Base-by-base conservation (phyloP, 148 eudicot species). In the Fagopyrum tataricum region DNA sequence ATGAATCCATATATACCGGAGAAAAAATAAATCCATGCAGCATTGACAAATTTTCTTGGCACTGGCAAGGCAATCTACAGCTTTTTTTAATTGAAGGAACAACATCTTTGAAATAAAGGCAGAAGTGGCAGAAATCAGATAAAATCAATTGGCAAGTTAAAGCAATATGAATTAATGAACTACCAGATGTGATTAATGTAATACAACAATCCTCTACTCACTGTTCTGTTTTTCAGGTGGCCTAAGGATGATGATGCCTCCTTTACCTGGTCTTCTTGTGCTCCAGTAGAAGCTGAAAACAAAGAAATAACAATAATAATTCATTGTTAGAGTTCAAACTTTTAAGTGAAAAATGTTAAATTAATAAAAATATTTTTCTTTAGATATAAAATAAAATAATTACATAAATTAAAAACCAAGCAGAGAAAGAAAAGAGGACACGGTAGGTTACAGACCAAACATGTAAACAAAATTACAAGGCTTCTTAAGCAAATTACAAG, bases 141-240 rank as follows among this genome's bases (percentile, higher is more conserved):
- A 31, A n/a, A 6, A 55, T 55, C 61, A 55, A 5, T 55, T n/a
- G 18, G 61, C 61, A n/a, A 55, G 61, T 18, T 55, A 1, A 23
- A n/a, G 61, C n/a, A 55, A 15, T 15, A 39, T 17, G 21, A 67
- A 67, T 18, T 18, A 55, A 39, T 17, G 21, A 67, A 67, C 7
- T 18, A 55, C 10, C 70, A 40, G 2, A 40, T 13, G 41, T 66
- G 53, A 71, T 10, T 7, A 44, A 23, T 44, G 14, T 14, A 8
- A 4, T 6, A 71, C 26, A 75, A 77, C 70, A 76, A 66, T 26
- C 15, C 41, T 31, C 79, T 68, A 73, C 81, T 78, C 78, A 76
- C 89, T 78, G 86, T 93, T 76, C 72, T 83, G 75, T 73, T 84
- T 81, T 79, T 86, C 68, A 72, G 87, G 73, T 64, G 77, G 82